These are phyloP conservation scores for Oryza longistaminata DNA, from an alignment of 176 grass and related monocot species.

Conservation along the genomic window DNA sequence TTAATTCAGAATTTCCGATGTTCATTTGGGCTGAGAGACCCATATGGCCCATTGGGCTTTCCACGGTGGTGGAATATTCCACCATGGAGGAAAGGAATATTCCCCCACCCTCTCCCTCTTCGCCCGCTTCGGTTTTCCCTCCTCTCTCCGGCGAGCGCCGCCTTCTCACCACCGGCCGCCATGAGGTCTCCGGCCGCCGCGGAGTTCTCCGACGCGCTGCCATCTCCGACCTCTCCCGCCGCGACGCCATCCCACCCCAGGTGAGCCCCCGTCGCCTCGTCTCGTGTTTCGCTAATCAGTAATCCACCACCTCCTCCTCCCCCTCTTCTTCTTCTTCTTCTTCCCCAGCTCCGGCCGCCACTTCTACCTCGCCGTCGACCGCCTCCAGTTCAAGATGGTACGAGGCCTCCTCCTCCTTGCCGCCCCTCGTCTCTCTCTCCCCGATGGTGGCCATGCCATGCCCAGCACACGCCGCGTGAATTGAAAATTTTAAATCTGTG, in stretches of 20 bases:
- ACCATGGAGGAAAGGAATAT: neutral
- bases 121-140: neutral
- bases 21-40: neutral
- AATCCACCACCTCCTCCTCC: neutral
- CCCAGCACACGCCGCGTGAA: neutral
- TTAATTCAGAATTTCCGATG: neutral
- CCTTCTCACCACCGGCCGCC: neutral
- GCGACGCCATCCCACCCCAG: conserved; percentile 31
- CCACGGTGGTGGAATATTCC: no score
- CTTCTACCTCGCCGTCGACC: conserved; percentile 80
- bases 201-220: conserved; percentile 40
- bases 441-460: no score
- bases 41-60: no score
- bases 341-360: conserved; percentile 56
- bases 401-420: neutral
- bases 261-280: conserved; percentile 5
- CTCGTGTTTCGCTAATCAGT: neutral
- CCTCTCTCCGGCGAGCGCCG: neutral
- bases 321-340: neutral
- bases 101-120: neutral
- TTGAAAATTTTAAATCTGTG: neutral
- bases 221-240: conserved; percentile 36
- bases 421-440: neutral
- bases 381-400: conserved; percentile 82
- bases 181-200: conserved; percentile 34